phyloP scores from a whole-genome alignment of 257 asterid species.

The Plectranthus barbatus region DNA sequence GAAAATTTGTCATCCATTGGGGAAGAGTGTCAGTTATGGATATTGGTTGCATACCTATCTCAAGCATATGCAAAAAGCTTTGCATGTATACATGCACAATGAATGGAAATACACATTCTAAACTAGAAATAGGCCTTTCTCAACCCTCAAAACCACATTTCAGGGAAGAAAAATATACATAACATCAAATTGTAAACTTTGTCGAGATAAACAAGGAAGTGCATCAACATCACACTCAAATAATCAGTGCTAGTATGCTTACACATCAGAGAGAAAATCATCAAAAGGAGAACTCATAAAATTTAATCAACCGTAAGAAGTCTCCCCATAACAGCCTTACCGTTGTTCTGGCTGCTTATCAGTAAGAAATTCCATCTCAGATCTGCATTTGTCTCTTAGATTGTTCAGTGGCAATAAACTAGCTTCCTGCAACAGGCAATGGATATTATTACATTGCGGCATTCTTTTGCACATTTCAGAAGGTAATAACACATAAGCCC shows the following conservation, averaged over 20 bases:
- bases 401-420: constrained; percentile 43
- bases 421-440: constrained; percentile 42
- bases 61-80: neutral
- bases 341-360: constrained; percentile 25
- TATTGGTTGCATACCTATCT: neutral
- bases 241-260: no score
- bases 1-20: neutral
- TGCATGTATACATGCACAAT: neutral
- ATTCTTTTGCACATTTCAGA: neutral
- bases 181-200: neutral
- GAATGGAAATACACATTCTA: neutral
- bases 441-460: neutral
- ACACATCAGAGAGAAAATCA: constrained; percentile 19
- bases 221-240: neutral
- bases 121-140: neutral
- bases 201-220: neutral
- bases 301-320: no score
- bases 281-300: no score
- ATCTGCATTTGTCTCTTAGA: constrained; percentile 53
- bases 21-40: neutral
- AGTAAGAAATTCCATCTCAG: constrained; percentile 36
- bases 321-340: constrained; percentile 15
- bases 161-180: neutral
- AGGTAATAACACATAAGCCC: neutral
- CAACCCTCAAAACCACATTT: neutral